Base-by-base conservation (phyloP, 805 yeast genomes). In the Millerozyma miso region DNA sequence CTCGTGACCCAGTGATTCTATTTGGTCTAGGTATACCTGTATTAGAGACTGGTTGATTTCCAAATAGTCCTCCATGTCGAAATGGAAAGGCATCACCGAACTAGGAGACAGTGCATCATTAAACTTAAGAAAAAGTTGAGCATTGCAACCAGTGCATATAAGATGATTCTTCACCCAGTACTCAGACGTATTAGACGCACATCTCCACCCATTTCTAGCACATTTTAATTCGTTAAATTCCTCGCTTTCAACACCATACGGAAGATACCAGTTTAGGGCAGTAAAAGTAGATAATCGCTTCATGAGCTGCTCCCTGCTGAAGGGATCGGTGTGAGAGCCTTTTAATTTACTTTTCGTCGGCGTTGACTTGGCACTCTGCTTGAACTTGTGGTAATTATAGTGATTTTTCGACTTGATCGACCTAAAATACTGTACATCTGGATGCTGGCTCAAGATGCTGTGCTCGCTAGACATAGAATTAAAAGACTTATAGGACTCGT, bases 191-290 rank as follows among this genome's bases (percentile, higher is more conserved):
- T 62, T 52, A 5, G 66, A 56, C 13, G 68, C 69, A 46, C 78
- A 73, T 39, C 54, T 58, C 84, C 84, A 80, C 1, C 85, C 85
- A 41, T 71, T 63, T 17, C 73, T 50, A 1, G 81, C 70, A 51
- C 80, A 74, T 23, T 55, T 64, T 29, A 80, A 58, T 40, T 80
- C 81, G 4, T 63, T 73, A 19, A 79, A 53, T 4, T 42, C 43
- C 2, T 36, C 31, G 8, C 19, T 35, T 4, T 43, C 38, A 12
- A 19, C 36, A 12, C 35, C 33, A 29, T 40, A 29, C 3, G 56
- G 55, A 0, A 76, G 49, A 13, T 62, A 56, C 84, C 84, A 80
- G 51, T 73, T 73, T 31, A 72, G 50, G 1, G 73, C 63, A 6
- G 64, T 66, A 52, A 63, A 80, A 1, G 80, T 65, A 14, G 54